These are phyloP conservation scores for Psidium friedrichsthalianum DNA, from an alignment of 345 rosid genomes.

Conservation along the genomic window DNA sequence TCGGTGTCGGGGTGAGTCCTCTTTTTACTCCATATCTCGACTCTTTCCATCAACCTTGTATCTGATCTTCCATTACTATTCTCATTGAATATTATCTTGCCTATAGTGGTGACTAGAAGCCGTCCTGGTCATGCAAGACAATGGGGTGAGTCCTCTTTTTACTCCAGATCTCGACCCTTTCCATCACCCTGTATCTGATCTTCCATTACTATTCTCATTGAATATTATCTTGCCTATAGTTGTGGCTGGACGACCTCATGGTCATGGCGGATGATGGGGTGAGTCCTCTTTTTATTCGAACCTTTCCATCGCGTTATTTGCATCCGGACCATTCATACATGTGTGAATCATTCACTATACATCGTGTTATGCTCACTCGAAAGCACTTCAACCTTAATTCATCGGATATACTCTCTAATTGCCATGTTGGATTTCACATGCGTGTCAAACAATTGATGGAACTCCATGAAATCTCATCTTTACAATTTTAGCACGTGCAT, in stretches of 20 bases:
- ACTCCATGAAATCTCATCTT: neutral
- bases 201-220: neutral
- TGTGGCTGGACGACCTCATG: neutral
- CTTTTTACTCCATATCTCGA: no score
- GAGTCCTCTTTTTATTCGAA: neutral
- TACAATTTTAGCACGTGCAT: neutral
- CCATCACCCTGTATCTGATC: no score
- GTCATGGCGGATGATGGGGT: neutral
- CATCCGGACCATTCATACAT: no score
- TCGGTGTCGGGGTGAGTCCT: neutral
- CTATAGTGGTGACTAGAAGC: neutral
- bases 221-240: neutral
- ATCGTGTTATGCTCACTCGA: neutral
- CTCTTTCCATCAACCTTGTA: no score
- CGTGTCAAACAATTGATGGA: neutral
- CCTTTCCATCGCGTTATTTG: no score
- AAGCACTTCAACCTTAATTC: no score
- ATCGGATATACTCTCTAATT: no score
- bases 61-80: no score
- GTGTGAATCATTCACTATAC: neutral
- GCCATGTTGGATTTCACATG: neutral
- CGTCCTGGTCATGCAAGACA: no score
- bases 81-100: neutral
- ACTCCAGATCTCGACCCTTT: neutral
- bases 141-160: neutral